Base-by-base conservation (phyloP, 352 stramenopile species). In the Elongisporangium senticosum region DNA sequence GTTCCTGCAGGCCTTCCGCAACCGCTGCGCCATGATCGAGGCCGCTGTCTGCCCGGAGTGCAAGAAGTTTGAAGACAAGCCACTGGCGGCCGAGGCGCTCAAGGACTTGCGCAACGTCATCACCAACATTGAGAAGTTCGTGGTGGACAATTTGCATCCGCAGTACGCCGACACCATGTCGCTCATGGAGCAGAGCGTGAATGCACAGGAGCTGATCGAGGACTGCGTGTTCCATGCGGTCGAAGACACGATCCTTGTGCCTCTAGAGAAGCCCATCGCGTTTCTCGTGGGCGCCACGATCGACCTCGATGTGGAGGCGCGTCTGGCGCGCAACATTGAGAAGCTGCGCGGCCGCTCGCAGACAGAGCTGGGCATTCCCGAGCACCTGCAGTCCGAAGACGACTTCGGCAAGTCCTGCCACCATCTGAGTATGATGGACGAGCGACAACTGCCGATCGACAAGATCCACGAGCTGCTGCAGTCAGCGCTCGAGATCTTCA, bases 401-500 rank as follows among this genome's bases (percentile, higher is more conserved):
- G 75, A 90, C 50, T 92, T 79, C 79, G 84, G 84, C 3, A 75
- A 89, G 14, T 89, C 79, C 19, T 90, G 81, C 61, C 83, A 92
- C 61, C 83, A 92, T 40, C 26, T 93, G 52, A 90, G 77, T 53
- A 90, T 89, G 80, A 90, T 93, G 56, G 84, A 93, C 48, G 82
- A 93, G 65, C 82, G 81, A 48, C 68, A 70, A 39, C 55, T 93
- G 51, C 77, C 84, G 4, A 71, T 71, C 51, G 80, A 90, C 61
- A 93, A 92, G 55, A 90, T 93, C 59, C 78, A 93, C 24, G 82
- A 93, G 63, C 68, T 93, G 24, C 60, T 93, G 33, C 77, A 77
- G 48, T 82, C 84, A 11, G 84, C 84, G 3, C 63, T 87, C 21
- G 81, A 91, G 62, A 89, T 93, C 58, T 93, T 93, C 71, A 79